Evolutionary conservation across 768 basidiomycete genomes (phyloP), one percentile per base, ranked within the genome.

Genomic region (Rhodotorula paludigena): DNA sequence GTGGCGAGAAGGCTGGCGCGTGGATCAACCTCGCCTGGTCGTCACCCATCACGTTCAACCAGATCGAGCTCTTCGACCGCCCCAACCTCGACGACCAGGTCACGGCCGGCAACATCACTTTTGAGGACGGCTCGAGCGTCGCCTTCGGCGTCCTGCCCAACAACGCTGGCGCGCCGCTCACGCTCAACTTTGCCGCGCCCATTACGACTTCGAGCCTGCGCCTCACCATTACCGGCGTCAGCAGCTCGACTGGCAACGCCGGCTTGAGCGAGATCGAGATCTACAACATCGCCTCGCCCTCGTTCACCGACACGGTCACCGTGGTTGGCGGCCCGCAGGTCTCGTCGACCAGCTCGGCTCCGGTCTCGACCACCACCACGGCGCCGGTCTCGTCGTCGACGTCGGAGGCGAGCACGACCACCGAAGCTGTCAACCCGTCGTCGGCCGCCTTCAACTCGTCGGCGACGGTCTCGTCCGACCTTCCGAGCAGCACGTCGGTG

Each of bases 71-170:
- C 28, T 71, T 36, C 58, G 67, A 73, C 51, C 67, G 72, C 23
- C 72, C 68, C 20, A 69, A 69, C 61, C 47, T 60, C 10, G 54
- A 48, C 45, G 71, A 73, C 47, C 64, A 69, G 23, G 44, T 73
- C 51, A 53, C 48, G 4, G 28, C 56, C 1, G 72, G 64, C 35
- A 66, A 64, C 45, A 39, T 73, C 35, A 60, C 60, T 5, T 73
- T 69, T 57, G 35, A 35, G 23, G 64, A 73, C 45, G 72, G 72
- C 5, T 52, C 68, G 11, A 39, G 28, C 28, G 58, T 69, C 54
- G 6, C 36, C 3, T 57, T 73, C 42, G 68, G 64, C 21, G 39
- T 57, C 0, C 68, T 73, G 41, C 32, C n/a, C 15, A 69, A 69
- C 64, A 60, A 65, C 47, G 72, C 61, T 30, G 30, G 28, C 21